A percentile compares a stretch with the other conserved stretches of the same genome.
Evolutionary conservation across 495 filamentous ascomycete genomes (phyloP).

Genomic region (Pyrenopolyporus hunteri): DNA sequence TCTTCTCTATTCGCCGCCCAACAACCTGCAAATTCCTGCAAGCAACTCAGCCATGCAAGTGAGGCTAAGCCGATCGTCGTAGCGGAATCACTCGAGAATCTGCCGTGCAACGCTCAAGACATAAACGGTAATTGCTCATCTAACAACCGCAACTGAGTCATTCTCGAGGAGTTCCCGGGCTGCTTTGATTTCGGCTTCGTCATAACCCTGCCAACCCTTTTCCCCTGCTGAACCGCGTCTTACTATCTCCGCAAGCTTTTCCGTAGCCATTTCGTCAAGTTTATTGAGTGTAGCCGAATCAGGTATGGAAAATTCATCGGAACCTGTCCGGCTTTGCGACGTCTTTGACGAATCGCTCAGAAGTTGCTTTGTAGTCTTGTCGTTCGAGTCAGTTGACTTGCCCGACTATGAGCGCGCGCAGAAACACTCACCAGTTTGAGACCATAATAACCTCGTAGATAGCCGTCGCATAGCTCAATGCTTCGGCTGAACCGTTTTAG

Average conservation of each 20-base stretch:
- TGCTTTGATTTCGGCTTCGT: conserved; percentile 75
- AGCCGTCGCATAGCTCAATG: conserved; percentile 91
- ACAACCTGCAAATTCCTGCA: conserved; percentile 24
- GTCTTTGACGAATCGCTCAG: conserved; percentile 44
- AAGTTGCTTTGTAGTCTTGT: conserved; percentile 50
- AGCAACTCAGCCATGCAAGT: conserved; percentile 17
- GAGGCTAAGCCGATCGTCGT: conserved; percentile 16
- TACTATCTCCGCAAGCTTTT: conserved; percentile 78
- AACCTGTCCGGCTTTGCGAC: conserved; percentile 41
- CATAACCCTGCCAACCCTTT: conserved; percentile 73
- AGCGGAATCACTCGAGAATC: conserved; percentile 7
- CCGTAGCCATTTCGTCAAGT: conserved; percentile 74
- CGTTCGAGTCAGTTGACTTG: conserved; percentile 17
- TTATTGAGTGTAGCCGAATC: conserved; percentile 62
- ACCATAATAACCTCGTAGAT: conserved; percentile 90
- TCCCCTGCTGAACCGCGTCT: conserved; percentile 63
- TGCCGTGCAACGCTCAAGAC: conserved; percentile 5
- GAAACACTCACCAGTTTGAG: conserved; percentile 71
- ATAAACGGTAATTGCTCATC: conserved; percentile 38
- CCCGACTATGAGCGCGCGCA: not conserved
- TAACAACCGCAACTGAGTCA: conserved; percentile 37
- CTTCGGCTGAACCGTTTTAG: conserved; percentile 85
- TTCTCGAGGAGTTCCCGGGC: conserved; percentile 72
- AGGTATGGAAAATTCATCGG: conserved; percentile 52
- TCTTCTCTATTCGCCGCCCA: conserved; percentile 22